phyloP scores from a whole-genome alignment of 2,329 filamentous ascomycete species.

The Bipolaris gigantea region DNA sequence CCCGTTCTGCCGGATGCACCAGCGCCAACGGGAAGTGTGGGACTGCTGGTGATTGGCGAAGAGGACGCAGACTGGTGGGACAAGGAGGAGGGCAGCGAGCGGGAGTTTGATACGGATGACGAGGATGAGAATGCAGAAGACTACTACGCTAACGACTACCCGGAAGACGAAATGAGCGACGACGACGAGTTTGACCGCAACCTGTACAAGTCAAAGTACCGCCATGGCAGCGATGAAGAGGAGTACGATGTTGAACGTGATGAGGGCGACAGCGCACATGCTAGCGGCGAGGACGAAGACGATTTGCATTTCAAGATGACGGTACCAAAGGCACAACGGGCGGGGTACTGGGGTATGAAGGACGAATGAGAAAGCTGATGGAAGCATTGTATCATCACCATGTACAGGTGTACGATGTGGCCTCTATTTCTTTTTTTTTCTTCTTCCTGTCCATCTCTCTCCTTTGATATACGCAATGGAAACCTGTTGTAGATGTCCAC shows the following conservation, averaged over 20 bases:
- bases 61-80: slow-evolving; percentile 62
- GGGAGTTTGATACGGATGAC: slow-evolving; percentile 61
- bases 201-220: slow-evolving; percentile 46
- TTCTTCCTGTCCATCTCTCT: too few species aligned
- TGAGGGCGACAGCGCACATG: slow-evolving; percentile 20
- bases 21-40: slow-evolving; percentile 36
- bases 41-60: slow-evolving; percentile 54
- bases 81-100: slow-evolving; percentile 56
- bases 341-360: slow-evolving; percentile 31
- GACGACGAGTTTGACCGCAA: slow-evolving; percentile 64
- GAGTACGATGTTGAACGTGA: slow-evolving; percentile 32
- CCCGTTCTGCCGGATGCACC: slow-evolving; percentile 43
- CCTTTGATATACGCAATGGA: neutral
- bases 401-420: neutral
- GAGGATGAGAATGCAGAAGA: slow-evolving; percentile 72
- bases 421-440: neutral
- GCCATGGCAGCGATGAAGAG: slow-evolving; percentile 47
- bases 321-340: slow-evolving; percentile 24
- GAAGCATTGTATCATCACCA: neutral
- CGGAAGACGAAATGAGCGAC: slow-evolving; percentile 74
- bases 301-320: slow-evolving; percentile 37
- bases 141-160: slow-evolving; percentile 78
- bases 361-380: slow-evolving; percentile 10
- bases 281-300: slow-evolving; percentile 35
- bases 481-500: neutral